Base-by-base conservation (phyloP, 768 basidiomycete species). In the Collybia sordida region DNA sequence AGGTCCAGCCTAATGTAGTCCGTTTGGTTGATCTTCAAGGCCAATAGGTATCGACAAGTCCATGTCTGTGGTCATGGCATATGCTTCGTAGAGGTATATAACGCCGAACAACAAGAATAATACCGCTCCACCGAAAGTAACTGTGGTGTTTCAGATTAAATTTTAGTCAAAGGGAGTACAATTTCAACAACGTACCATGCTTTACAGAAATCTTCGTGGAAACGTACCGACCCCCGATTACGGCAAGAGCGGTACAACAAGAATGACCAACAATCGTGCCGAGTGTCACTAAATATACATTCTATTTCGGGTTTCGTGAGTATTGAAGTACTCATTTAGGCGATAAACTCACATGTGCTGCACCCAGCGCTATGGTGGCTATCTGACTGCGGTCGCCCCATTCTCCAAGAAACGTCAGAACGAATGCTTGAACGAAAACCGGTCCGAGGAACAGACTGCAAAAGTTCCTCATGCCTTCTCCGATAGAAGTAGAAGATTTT, bases 311-410 rank as follows among this genome's bases (percentile, higher is more conserved):
- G 39, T 38, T 38, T 23, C 42, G 19, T 23, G 42, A 31, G 37
- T 15, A 56, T 34, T 23, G 18, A 49, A 18, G 0, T n/a, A 41
- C 17, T 6, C 3, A 31, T 31, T 31, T 31, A 11, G 31, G 38
- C 18, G 15, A 22, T 41, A 24, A 17, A 70, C 72, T 34, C 63
- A 98, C 96, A 72, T 99, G 93, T 18, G 95, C 91, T 19, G 95
- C 95, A 2, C 90, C 96, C 45, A 98, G 74, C 4, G 93, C 95
- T 54, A 98, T 96, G 2, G 97, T 98, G 1, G 97, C 89, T 59
- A 98, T 93, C 72, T 99, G 96, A 62, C 93, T 96, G 46, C 96
- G 73, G 70, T 98, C 97, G 0, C 97, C 96, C 97, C 97, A 98
- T 70, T 99, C 97, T 8, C 95, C 97, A n/a, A 99, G 75, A 70